Conservation (phyloP, 2,329 filamentous ascomycete species). For the Colletotrichum shisoi region DNA sequence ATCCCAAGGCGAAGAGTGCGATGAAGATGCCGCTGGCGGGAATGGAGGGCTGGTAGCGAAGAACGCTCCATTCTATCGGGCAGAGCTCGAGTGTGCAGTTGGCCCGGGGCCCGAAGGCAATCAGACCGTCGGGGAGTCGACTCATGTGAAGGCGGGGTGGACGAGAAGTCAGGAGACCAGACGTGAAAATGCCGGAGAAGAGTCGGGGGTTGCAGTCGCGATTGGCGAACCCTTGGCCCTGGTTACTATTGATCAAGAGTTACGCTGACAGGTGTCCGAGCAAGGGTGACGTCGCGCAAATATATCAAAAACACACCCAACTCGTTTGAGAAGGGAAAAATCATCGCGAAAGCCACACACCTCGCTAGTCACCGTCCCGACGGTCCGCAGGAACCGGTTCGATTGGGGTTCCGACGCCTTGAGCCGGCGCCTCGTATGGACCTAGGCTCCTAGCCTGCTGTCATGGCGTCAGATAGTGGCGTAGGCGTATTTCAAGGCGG, state of each 20-base stretch:
- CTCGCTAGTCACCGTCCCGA: not conserved
- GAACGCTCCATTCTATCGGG: constrained; percentile 52
- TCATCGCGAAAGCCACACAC: too few relatives aligned
- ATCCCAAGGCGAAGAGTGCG: constrained; percentile 52
- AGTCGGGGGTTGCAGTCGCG: too few relatives aligned
- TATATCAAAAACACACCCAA: not conserved
- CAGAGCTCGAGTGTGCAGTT: constrained; percentile 60
- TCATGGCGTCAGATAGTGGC: constrained; percentile 9
- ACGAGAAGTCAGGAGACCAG: too few relatives aligned
- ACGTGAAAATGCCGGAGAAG: not conserved
- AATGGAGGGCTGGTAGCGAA: constrained; percentile 53
- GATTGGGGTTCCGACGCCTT: constrained; percentile 1
- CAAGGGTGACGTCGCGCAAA: not conserved
- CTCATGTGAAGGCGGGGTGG: not conserved
- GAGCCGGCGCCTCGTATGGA: not conserved
- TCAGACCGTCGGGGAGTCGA: constrained; percentile 35
- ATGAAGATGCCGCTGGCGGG: constrained; percentile 50
- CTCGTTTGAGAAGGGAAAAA: not conserved
- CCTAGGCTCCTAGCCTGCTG: not conserved
- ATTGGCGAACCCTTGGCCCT: not conserved
- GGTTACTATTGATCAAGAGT: too few relatives aligned
- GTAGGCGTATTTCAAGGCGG: not conserved
- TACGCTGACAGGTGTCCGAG: not conserved
- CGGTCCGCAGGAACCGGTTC: constrained; percentile 23
- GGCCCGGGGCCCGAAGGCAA: constrained; percentile 52